phyloP scores from a whole-genome alignment of 345 rosid genomes.

The sweet orange (Citrus sinensis) region DVS_A1.0 CM039162.1:25505001-25505500 shows the following conservation, averaged over 20 bases:
- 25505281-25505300: constrained; percentile 25
- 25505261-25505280: constrained; percentile 25
- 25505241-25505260: constrained; percentile 19
- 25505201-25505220: constrained; percentile 17
- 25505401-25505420: constrained; percentile 31
- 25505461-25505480: constrained; percentile 14
- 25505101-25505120: not conserved
- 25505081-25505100: too few relatives aligned
- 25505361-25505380: constrained; percentile 24
- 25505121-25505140: constrained; percentile 14
- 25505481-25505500: constrained; percentile 32
- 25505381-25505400: constrained; percentile 38
- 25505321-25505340: constrained; percentile 37
- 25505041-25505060: too few relatives aligned
- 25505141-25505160: constrained; percentile 34
- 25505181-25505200: constrained; percentile 42
- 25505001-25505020: too few relatives aligned
- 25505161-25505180: constrained; percentile 24
- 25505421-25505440: constrained; percentile 18
- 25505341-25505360: constrained; percentile 20
- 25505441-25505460: constrained; percentile 25
- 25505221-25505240: constrained; percentile 20
- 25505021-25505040: too few relatives aligned
- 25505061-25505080: too few relatives aligned
- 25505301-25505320: constrained; percentile 35